These are phyloP conservation scores for Atalantia buxifolia DNA, from an alignment of 345 rosid species.

Conservation along the genomic window DNA sequence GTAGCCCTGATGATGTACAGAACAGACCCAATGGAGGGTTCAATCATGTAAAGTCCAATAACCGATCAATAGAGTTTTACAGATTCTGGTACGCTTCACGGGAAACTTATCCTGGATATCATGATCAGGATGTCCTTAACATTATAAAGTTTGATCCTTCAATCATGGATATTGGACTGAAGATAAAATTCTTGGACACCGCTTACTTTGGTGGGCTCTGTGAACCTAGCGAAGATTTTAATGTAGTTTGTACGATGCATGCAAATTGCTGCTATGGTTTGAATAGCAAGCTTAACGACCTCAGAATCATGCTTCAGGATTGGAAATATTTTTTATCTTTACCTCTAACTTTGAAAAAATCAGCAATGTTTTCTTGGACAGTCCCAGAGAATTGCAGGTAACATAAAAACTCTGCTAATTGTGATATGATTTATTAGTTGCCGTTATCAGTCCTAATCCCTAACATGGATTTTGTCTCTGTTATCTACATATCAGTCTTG, in stretches of 20 bases:
- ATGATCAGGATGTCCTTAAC: conserved; percentile 82
- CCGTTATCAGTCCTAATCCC: neutral
- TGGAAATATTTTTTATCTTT: conserved; percentile 62
- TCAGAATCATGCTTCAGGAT: conserved; percentile 73
- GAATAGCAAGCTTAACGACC: conserved; percentile 76
- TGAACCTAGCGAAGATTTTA: conserved; percentile 78
- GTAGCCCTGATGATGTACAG: conserved; percentile 40
- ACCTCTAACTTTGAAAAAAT: conserved; percentile 47
- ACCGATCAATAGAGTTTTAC: conserved; percentile 72
- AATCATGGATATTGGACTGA: conserved; percentile 44
- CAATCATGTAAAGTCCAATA: conserved; percentile 60
- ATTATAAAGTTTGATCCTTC: conserved; percentile 53
- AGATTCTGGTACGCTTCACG: conserved; percentile 74
- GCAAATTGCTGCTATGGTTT: conserved; percentile 83
- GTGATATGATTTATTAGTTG: neutral
- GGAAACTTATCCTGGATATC: conserved; percentile 49
- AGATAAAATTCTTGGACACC: conserved; percentile 71
- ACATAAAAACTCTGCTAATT: neutral
- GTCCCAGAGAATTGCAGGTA: conserved; percentile 91
- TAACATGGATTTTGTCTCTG: neutral
- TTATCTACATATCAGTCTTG: conserved; percentile 38
- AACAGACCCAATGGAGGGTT: conserved; percentile 82
- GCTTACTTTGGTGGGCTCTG: conserved; percentile 80
- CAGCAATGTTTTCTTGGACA: conserved; percentile 48
- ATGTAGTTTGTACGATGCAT: conserved; percentile 79